Evolutionary conservation across 2,329 filamentous ascomycete genomes (phyloP), one percentile per base, ranked within the genome.

Genomic region (Cladophialophora chaetospira): DNA sequence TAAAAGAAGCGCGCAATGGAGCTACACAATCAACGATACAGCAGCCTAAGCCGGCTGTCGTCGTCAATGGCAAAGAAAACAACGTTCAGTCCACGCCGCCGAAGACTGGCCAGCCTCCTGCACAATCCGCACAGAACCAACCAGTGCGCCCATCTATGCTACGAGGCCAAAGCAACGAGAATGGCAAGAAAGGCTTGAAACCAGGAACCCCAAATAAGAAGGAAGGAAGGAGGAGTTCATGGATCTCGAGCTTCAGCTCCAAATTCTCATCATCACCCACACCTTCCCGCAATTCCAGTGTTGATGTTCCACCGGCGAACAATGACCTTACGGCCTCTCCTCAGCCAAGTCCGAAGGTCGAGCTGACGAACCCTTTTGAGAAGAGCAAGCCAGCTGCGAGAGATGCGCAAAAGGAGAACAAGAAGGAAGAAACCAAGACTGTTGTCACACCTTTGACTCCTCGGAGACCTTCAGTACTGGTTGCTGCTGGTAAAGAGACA

Each of bases 191-290:
- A 48, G 29, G 31, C 21, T 31, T 49, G 17, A 60, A 46, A 33
- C 29, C 43, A 19, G 44, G 44, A 11, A 45, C 44, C 10, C 42
- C 53, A 13, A 60, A 48, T 38, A 65, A 64, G 51, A 63, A 64
- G 29, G 61, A 65, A 43, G 79, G 84, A 51, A 82, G 91, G 63
- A 76, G 84, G 53, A 87, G 86, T 61, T 96, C 92, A 11, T 99
- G 94, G 94, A 92, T 97, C 68, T 90, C 89, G 55, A 96, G 86
- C 69, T 85, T 97, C 64, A 95, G 91, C 63, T 93, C 90, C 64
- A 97, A 96, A 71, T 96, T 97, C 75, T 91, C 89, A 2, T 85
- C 84, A 44, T 25, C 77, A 77, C 15, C 72, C 69, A 72, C 80
- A 66, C 63, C 67, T 21, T 49, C 54, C 2, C 57, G 55, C 5